Base-by-base conservation (phyloP, 164 flowering plant species). In the Hamamelis virginiana region DNA sequence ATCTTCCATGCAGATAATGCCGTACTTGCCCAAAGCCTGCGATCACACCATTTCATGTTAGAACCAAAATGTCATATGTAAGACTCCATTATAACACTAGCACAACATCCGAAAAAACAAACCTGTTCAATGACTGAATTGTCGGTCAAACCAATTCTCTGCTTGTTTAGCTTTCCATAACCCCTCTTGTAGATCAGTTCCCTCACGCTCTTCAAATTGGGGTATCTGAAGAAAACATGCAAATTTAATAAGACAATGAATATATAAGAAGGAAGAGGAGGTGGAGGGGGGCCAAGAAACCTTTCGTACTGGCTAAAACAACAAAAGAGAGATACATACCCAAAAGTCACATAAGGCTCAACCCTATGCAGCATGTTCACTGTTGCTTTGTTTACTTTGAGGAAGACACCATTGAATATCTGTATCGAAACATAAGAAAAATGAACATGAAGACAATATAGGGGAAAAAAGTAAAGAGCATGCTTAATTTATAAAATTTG, bases 371-470 rank as follows among this genome's bases (percentile, higher is more conserved):
- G 78, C 90, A 88, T 88, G 65, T 85, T 86, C 75, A 88, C 19
- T 22, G 92, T 88, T 47, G 92, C 89, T 46, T 88, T 86, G 84
- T 86, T 88, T 8, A 84, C 91, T 65, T 87, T 87, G 12, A 88
- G 80, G 41, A 88, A 88, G 5, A 88, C 90, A 15, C 90, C 92
- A 74, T 88, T 86, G 68, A 88, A 88, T 26, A 88, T 88, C 90
- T 88, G 80, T 26, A 23, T 19, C 15, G 12, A 9, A 25, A 18
- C 44, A 41, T 1, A 26, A 3, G 18, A 59, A 45, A 9, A 33
- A 8, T 4, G 12, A 16, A 19, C 41, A 47, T 63, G 1, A 61
- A 62, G 11, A 12, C 43, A 16, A 59, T 33, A 15, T 27, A 65
- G 19, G 19, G 27, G 23, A 27, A 19, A 44, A 14, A 47, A 43